A percentile compares a stretch with the other conserved stretches of the same genome.
These are phyloP conservation scores for Pueraria montana DNA, from an alignment of 306 rosid species.

Conservation along the genomic window DNA sequence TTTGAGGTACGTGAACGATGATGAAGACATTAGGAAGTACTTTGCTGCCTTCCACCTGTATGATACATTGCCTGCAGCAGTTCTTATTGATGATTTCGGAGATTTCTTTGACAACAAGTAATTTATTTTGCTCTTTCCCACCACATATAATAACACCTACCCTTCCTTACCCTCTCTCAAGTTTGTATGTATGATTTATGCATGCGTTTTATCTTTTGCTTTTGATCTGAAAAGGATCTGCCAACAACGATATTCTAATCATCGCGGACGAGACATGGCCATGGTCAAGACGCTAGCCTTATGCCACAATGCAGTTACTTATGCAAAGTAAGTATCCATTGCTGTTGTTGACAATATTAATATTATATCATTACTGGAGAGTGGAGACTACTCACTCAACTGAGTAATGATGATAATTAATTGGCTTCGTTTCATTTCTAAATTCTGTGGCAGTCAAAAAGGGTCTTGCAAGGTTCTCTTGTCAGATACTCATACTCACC, in stretches of 20 bases:
- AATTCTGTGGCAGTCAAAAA: conserved; percentile 57
- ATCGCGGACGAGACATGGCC: conserved; percentile 86
- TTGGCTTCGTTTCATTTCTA: conserved; percentile 4
- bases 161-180: too few relatives aligned
- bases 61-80: conserved; percentile 70
- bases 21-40: conserved; percentile 79
- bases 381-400: too few relatives aligned
- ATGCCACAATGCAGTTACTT: conserved; percentile 77
- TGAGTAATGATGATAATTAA: too few relatives aligned
- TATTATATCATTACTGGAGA: too few relatives aligned
- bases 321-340: conserved; percentile 71
- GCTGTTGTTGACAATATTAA: not conserved
- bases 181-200: too few relatives aligned
- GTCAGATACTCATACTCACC: conserved; percentile 86
- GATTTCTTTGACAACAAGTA: conserved; percentile 81
- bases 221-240: conserved; percentile 62
- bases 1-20: conserved; percentile 77
- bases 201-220: conserved; percentile 25
- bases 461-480: conserved; percentile 82
- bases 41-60: conserved; percentile 90
- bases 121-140: not conserved
- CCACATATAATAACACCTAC: too few relatives aligned
- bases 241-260: conserved; percentile 73
- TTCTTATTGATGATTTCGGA: conserved; percentile 85
- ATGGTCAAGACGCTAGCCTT: conserved; percentile 89